phyloP scores from a whole-genome alignment of 2,329 filamentous ascomycete species.

The Huntiella abstrusa region DNA sequence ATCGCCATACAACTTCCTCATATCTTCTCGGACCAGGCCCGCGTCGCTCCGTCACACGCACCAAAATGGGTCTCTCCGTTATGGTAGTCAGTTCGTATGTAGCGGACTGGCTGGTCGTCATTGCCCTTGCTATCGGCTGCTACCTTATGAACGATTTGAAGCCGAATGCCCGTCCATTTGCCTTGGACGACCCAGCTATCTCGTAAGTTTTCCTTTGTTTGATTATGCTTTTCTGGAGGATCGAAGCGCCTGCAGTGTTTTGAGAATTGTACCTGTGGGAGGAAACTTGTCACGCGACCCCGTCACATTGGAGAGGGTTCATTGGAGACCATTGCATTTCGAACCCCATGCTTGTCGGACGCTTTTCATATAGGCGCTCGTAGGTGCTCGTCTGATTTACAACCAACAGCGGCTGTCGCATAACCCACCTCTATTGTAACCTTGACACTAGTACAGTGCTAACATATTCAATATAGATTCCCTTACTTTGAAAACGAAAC shows the following conservation, averaged over 20 bases:
- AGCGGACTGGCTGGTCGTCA: slow-evolving; percentile 54
- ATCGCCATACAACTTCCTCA: neutral
- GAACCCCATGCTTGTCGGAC: too few relatives aligned
- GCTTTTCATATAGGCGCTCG: too few relatives aligned
- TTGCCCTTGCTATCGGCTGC: slow-evolving; percentile 38
- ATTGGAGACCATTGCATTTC: too few relatives aligned
- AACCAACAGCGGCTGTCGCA: too few relatives aligned
- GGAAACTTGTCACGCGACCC: slow-evolving; percentile 4
- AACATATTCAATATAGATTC: slow-evolving; percentile 27
- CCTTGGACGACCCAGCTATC: slow-evolving; percentile 52
- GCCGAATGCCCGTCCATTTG: slow-evolving; percentile 54
- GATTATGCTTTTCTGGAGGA: neutral
- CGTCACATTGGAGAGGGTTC: too few relatives aligned
- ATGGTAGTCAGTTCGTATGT: slow-evolving; percentile 43
- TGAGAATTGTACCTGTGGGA: neutral
- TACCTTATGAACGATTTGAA: slow-evolving; percentile 38
- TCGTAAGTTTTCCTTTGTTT: slow-evolving; percentile 11
- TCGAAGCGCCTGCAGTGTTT: neutral
- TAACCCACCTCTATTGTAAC: neutral
- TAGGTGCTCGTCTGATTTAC: too few relatives aligned
- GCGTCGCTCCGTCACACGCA: neutral
- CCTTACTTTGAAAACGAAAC: slow-evolving; percentile 54
- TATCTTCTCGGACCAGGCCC: slow-evolving; percentile 1
- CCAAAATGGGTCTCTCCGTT: slow-evolving; percentile 8
- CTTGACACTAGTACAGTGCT: neutral